Base-by-base conservation (phyloP, 352 stramenopile species). In the Globisporangium middletonii region DNA sequence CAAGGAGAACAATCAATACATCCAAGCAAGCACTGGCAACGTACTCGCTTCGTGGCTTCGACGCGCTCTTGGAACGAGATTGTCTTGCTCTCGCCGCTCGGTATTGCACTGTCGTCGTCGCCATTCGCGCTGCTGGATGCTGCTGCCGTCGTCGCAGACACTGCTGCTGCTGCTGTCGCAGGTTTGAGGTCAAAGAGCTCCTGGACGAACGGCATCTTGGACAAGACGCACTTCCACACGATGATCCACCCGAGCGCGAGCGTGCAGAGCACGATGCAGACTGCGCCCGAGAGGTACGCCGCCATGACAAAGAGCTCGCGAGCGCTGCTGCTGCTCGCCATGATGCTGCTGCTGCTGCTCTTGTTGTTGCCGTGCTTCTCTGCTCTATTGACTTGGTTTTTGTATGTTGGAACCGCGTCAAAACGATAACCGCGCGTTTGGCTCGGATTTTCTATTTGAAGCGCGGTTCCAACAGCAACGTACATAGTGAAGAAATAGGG, bases 161-260 rank as follows among this genome's bases (percentile, higher is more conserved):
- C 4, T 26, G 42, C 41, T 15, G 13, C 13, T 15, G 63, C 61
- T 18, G 66, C 35, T 43, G 75, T 84, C 59, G 77, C 75, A 51
- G 82, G 78, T 60, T 90, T 89, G 55, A 92, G 67, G 67, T 92
- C 82, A 68, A 92, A 88, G 26, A 92, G 75, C 64, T 92, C 82
- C 60, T 89, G 82, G 35, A 92, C 60, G 57, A 92, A 89, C 18
- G 77, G 77, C 78, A 92, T 92, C 62, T 89, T 89, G 51, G 82
- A 76, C 53, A 92, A 67, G 57, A 92, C 79, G 55, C 77, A 87
- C 67, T 90, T 92, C 82, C 82, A 92, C 54, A 92, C 82, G n/a
- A 86, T 71, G 53, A 92, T 75, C 82, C 82, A 92, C 53, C 79
- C 80, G 30, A 92, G 51, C 6, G 60, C 72, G 11, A 92, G 64